Percentiles rank a stretch among this genome's conserved stretches.
These are phyloP conservation scores for Pseudogymnoascus sp. DNA, from an alignment of 2,329 filamentous ascomycete genomes.

Conservation along the genomic window DNA sequence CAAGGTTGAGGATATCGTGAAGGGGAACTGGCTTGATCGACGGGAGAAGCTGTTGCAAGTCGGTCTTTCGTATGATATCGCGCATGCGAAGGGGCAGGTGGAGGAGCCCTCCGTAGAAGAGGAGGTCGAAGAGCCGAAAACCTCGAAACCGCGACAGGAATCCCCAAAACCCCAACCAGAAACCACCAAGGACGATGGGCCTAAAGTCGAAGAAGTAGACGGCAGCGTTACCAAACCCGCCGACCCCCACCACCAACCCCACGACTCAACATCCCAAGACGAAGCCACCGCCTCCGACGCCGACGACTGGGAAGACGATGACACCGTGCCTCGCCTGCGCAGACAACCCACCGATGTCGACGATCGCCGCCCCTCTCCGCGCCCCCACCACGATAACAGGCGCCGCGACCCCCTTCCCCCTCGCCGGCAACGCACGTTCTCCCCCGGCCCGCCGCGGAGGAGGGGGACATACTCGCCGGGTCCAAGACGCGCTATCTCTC, in stretches of 20 bases:
- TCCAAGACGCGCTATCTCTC: background rate
- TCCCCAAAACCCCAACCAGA: background rate
- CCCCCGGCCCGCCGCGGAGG: background rate
- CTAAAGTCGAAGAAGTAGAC: background rate
- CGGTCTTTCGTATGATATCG: slow-evolving; percentile 52
- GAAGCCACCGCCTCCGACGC: background rate
- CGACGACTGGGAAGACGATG: background rate
- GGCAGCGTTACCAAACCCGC: background rate
- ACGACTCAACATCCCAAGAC: background rate
- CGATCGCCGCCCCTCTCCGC: background rate
- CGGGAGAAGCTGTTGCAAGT: slow-evolving; percentile 49
- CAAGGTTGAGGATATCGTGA: slow-evolving; percentile 42
- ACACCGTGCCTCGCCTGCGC: background rate
- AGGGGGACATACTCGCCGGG: background rate
- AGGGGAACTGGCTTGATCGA: slow-evolving; percentile 41
- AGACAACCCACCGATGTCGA: background rate
- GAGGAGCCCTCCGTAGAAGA: slow-evolving; percentile 31
- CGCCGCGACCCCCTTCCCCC: background rate
- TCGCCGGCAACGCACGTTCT: background rate
- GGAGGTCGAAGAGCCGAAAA: background rate
- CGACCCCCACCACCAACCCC: background rate
- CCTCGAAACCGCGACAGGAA: background rate
- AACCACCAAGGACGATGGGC: background rate
- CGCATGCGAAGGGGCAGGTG: slow-evolving; percentile 49
- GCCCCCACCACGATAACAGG: too few relatives aligned